A percentile compares a stretch with the other conserved stretches of the same genome.
Conservation (phyloP, 1,139 yeast genomes). For the Arxiozyma telluris region DNA sequence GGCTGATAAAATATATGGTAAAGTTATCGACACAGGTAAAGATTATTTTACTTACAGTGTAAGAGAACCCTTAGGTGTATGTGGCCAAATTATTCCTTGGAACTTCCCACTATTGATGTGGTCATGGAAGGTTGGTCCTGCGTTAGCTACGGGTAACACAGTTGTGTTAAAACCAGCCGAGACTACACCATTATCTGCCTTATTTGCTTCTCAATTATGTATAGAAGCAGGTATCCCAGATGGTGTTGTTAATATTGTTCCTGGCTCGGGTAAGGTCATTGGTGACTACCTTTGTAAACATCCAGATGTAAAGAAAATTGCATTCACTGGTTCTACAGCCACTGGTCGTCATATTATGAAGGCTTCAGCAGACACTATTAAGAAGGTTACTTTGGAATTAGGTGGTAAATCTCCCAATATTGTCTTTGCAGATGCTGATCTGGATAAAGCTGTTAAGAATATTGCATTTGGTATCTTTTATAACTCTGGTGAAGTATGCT, state of each 20-base stretch:
- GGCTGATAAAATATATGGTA: conserved; percentile 65
- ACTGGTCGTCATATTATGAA: conserved; percentile 69
- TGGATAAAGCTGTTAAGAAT: conserved; percentile 42
- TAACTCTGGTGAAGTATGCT: conserved; percentile 66
- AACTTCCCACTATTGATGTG: conserved; percentile 76
- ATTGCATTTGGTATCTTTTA: conserved; percentile 44
- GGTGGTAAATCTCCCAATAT: conserved; percentile 64
- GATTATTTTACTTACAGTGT: conserved; percentile 43
- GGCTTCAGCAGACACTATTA: conserved; percentile 57
- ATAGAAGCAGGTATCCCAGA: conserved; percentile 71
- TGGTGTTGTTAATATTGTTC: conserved; percentile 68
- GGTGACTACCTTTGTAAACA: conserved; percentile 54
- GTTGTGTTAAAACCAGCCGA: conserved; percentile 77
- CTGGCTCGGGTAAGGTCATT: conserved; percentile 58
- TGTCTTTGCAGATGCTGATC: conserved; percentile 49
- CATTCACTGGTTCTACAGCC: conserved; percentile 82
- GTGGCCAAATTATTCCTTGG: conserved; percentile 84
- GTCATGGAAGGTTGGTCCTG: conserved; percentile 78
- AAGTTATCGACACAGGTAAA: conserved; percentile 49
- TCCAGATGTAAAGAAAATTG: conserved; percentile 59
- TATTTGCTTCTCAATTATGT: conserved; percentile 52
- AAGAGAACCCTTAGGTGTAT: conserved; percentile 65
- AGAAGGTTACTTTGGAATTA: conserved; percentile 65
- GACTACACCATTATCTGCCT: conserved; percentile 72
- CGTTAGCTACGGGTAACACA: conserved; percentile 74